phyloP scores from a whole-genome alignment of 352 stramenopile species.

The Blastocystis sp. region DNA sequence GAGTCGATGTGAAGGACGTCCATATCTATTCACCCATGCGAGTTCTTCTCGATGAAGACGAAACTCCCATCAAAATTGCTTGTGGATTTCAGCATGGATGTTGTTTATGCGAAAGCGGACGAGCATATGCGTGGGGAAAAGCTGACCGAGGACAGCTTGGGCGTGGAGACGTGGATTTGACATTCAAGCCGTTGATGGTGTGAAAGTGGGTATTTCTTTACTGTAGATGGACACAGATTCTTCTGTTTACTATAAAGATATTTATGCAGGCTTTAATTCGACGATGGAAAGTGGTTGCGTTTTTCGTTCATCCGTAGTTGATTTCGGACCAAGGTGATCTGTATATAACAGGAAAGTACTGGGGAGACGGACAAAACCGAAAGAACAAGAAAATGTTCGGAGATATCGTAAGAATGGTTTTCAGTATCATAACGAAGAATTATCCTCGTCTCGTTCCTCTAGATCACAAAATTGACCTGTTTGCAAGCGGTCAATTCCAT shows the following conservation, averaged over 20 bases:
- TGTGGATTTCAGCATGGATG: constrained; percentile 49
- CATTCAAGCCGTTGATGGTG: constrained; percentile 57
- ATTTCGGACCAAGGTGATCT: constrained; percentile 26
- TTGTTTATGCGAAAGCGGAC: constrained; percentile 49
- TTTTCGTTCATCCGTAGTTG: neutral
- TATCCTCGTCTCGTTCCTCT: neutral
- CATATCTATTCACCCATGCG: constrained; percentile 34
- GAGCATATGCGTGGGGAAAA: constrained; percentile 52
- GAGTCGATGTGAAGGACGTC: constrained; percentile 44
- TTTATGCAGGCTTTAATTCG: constrained; percentile 46
- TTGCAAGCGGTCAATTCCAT: constrained; percentile 59
- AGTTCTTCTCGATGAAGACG: constrained; percentile 47
- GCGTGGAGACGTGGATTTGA: constrained; percentile 29
- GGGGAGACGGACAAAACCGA: constrained; percentile 6
- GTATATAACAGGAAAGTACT: constrained; percentile 58
- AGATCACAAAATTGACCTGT: constrained; percentile 26
- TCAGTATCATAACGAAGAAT: neutral
- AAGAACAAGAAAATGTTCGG: constrained; percentile 59
- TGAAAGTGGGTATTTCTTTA: neutral
- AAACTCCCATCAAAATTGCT: neutral
- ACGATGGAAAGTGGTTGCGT: neutral
- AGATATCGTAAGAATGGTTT: neutral
- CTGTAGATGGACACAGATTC: constrained; percentile 45
- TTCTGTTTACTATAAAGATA: neutral
- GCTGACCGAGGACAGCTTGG: constrained; percentile 51